Evolutionary conservation across 2,329 filamentous ascomycete genomes (phyloP).

Genomic region (Cadophora gregata): DNA sequence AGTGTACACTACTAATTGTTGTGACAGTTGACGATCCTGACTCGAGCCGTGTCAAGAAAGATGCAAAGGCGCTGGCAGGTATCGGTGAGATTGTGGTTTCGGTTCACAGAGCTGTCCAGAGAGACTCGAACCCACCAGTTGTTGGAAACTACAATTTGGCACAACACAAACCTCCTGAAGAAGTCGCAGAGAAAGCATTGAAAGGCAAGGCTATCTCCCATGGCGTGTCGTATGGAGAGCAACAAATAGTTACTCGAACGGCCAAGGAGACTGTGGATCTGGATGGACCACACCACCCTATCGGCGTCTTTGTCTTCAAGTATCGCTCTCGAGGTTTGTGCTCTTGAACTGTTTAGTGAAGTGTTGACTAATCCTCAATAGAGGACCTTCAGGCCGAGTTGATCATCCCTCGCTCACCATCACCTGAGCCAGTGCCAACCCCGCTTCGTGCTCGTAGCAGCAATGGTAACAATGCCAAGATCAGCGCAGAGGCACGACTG

Average conservation of each 20-base stretch:
- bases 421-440: constrained; percentile 19
- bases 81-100: constrained; percentile 33
- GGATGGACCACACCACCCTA: constrained; percentile 22
- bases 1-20: background rate
- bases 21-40: constrained; percentile 32
- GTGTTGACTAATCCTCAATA: constrained; percentile 12
- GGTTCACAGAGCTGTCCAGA: constrained; percentile 23
- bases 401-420: constrained; percentile 35
- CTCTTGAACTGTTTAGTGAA: background rate
- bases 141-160: background rate
- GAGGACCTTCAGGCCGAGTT: constrained; percentile 34
- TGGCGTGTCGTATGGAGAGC: constrained; percentile 27
- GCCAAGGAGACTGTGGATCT: constrained; percentile 20
- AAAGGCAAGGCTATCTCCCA: constrained; percentile 31
- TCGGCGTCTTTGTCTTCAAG: constrained; percentile 33
- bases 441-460: background rate
- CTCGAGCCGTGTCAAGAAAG: constrained; percentile 25
- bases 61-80: constrained; percentile 25
- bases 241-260: constrained; percentile 15
- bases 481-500: constrained; percentile 24
- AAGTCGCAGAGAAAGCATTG: constrained; percentile 27
- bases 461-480: background rate
- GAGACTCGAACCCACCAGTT: background rate
- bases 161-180: constrained; percentile 16
- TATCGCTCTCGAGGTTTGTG: constrained; percentile 31